Conservation (phyloP, 108 stramenopile species). For the Nitzschia sp. region DNA sequence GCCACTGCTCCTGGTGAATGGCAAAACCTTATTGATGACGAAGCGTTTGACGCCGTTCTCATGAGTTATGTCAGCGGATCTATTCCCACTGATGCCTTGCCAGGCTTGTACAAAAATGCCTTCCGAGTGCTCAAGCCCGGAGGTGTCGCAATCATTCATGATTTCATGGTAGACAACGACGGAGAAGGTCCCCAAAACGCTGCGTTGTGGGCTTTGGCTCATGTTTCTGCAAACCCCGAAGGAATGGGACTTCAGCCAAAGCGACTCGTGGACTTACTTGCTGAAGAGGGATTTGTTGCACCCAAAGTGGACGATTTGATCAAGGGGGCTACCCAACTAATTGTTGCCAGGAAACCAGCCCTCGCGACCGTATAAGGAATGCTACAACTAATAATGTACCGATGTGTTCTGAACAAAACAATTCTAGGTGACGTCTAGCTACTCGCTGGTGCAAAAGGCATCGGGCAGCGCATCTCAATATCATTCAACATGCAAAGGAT, state of each 20-base stretch:
- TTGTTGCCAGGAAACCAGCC: conserved; percentile 25
- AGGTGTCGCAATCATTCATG: conserved; percentile 23
- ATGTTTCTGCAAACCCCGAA: conserved; percentile 24
- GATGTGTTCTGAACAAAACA: too few relatives aligned
- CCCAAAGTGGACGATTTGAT: conserved; percentile 20
- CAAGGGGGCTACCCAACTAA: conserved; percentile 23
- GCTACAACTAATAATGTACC: too few relatives aligned
- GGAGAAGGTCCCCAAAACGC: conserved; percentile 22
- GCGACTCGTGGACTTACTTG: conserved; percentile 14
- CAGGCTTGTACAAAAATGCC: conserved; percentile 20
- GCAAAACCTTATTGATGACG: conserved; percentile 20
- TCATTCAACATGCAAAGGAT: too few relatives aligned
- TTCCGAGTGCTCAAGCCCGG: conserved; percentile 19
- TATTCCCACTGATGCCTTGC: conserved; percentile 3
- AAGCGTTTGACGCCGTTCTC: conserved; percentile 27
- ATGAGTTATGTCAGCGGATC: conserved; percentile 28
- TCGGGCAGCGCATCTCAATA: too few relatives aligned
- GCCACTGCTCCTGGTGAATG: conserved; percentile 21
- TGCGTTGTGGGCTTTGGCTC: conserved; percentile 30
- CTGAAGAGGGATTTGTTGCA: conserved; percentile 17
- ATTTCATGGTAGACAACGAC: conserved; percentile 26
- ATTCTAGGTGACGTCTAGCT: too few relatives aligned
- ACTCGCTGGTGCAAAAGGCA: too few relatives aligned
- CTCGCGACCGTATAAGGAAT: not conserved
- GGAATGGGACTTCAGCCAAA: conserved; percentile 31